Evolutionary conservation across 1,139 yeast species (phyloP).

Genomic region (Casaregolazyma suthepensis): DNA sequence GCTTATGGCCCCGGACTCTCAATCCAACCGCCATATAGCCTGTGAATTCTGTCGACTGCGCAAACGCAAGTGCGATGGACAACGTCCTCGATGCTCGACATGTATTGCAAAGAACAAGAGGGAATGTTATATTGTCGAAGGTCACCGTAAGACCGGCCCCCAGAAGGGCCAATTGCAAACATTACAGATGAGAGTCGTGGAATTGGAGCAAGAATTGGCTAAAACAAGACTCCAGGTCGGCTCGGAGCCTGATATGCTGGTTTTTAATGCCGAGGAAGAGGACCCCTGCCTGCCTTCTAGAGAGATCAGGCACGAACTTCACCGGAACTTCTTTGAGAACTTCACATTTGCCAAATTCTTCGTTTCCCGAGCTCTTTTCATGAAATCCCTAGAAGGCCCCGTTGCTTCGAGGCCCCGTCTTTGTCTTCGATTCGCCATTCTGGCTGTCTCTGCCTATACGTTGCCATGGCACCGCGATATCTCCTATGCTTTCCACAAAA

Average conservation of each 20-base stretch:
- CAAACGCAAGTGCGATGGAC: slow-evolving; percentile 8
- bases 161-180: background rate
- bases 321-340: background rate
- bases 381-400: slow-evolving; percentile 1
- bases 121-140: background rate
- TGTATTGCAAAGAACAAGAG: background rate
- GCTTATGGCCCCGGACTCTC: background rate
- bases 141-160: slow-evolving; percentile 3
- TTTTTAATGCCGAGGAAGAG: background rate
- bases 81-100: slow-evolving; percentile 1
- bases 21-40: slow-evolving; percentile 1
- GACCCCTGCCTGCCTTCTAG: background rate
- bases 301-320: background rate
- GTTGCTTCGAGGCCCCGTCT: background rate
- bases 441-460: slow-evolving; percentile 1
- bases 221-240: background rate
- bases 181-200: background rate
- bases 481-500: background rate
- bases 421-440: background rate
- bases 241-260: background rate
- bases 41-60: slow-evolving; percentile 9
- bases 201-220: slow-evolving; percentile 1
- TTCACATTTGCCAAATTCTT: background rate
- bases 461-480: background rate
- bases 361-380: background rate